Conservation (phyloP, 768 basidiomycete genomes). For the Tulasnella sp. region DNA sequence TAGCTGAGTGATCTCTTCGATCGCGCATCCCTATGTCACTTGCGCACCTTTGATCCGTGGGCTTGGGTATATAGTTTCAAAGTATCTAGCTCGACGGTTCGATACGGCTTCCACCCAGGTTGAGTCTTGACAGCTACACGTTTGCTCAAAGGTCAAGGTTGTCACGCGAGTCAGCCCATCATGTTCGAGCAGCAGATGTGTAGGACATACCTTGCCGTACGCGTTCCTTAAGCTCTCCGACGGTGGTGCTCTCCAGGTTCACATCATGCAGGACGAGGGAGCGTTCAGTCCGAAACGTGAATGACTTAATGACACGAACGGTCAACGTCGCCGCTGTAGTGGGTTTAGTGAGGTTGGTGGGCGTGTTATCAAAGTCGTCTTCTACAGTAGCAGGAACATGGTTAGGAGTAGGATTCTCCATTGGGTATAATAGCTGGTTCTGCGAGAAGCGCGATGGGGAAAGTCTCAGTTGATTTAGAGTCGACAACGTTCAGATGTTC, state of each 20-base stretch:
- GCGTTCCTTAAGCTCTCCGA: slow-evolving; percentile 64
- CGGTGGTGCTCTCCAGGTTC: slow-evolving; percentile 70
- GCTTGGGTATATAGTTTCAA: slow-evolving; percentile 90
- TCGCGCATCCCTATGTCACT: neutral
- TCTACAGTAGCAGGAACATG: too few relatives aligned
- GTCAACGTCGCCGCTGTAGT: slow-evolving; percentile 76
- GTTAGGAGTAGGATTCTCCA: too few relatives aligned
- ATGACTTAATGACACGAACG: slow-evolving; percentile 88
- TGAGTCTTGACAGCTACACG: slow-evolving; percentile 50
- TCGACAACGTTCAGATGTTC: too few relatives aligned
- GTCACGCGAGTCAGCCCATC: too few relatives aligned
- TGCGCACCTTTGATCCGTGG: slow-evolving; percentile 79
- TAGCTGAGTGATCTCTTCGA: too few relatives aligned
- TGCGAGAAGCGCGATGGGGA: too few relatives aligned
- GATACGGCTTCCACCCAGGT: slow-evolving; percentile 83
- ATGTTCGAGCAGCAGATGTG: neutral
- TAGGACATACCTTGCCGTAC: slow-evolving; percentile 48
- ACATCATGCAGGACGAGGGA: slow-evolving; percentile 74
- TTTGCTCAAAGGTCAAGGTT: neutral
- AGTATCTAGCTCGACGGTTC: slow-evolving; percentile 66
- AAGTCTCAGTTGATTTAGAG: too few relatives aligned
- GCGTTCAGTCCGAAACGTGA: slow-evolving; percentile 83
- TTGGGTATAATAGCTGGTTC: too few relatives aligned
- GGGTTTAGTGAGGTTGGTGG: slow-evolving; percentile 54
- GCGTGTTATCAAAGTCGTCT: slow-evolving; percentile 8